A percentile compares a stretch with the other conserved stretches of the same genome.
Conservation (phyloP, 225 moss, liverwort and hornwort genomes). For the Bryum argenteum region DNA sequence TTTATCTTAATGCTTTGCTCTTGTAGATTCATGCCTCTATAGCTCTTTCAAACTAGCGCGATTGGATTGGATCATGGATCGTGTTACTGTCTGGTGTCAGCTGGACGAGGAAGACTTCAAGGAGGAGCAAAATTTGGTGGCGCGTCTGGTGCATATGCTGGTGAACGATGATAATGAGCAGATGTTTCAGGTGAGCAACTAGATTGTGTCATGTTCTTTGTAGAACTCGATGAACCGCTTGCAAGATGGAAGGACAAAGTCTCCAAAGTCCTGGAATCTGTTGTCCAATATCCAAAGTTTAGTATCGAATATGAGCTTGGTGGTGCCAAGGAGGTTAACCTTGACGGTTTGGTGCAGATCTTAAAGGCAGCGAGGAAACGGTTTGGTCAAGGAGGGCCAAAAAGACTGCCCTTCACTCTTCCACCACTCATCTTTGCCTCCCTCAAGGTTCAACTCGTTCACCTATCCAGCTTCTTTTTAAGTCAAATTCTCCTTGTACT, state of each 20-base stretch:
- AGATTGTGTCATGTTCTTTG: constrained; percentile 9
- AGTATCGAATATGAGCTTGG: neutral
- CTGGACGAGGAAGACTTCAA: constrained; percentile 93
- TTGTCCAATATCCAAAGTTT: neutral
- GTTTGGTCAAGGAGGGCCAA: constrained; percentile 92
- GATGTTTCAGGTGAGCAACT: constrained; percentile 80
- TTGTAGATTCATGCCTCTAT: neutral
- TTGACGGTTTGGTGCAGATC: constrained; percentile 59
- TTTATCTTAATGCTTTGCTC: constrained; percentile 14
- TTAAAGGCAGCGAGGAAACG: constrained; percentile 85
- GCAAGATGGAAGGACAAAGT: neutral
- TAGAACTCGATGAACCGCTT: constrained; percentile 1
- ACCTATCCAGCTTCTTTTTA: constrained; percentile 4
- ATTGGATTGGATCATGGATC: constrained; percentile 25
- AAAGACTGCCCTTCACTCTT: constrained; percentile 80
- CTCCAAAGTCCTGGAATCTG: neutral
- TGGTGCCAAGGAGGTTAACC: constrained; percentile 14
- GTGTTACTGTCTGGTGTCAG: constrained; percentile 40
- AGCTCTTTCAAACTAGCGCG: neutral
- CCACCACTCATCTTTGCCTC: constrained; percentile 56
- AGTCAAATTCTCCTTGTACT: neutral
- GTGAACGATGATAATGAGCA: constrained; percentile 86
- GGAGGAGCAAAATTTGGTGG: constrained; percentile 97
- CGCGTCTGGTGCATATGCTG: constrained; percentile 94
- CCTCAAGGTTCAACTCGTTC: constrained; percentile 61